Conservation (phyloP, 2,329 filamentous ascomycete species). For the Botryotinia narcissicola region DNA sequence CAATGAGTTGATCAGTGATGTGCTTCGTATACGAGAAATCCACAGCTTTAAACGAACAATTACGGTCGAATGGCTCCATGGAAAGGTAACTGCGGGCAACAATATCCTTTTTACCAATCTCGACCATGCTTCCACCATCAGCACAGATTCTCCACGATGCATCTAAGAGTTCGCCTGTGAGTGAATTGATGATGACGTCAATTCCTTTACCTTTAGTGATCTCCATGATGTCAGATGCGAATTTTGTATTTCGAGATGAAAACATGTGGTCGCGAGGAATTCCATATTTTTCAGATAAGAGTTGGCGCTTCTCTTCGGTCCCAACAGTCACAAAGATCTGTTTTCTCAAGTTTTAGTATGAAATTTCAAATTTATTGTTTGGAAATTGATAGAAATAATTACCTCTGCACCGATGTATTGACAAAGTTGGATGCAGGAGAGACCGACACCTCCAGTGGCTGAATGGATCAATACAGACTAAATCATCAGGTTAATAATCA, state of each 20-base stretch:
- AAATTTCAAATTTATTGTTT: too few species aligned
- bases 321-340: constrained; percentile 41
- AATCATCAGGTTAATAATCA: too few species aligned
- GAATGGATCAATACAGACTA: constrained; percentile 38
- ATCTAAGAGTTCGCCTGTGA: constrained; percentile 33
- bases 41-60: constrained; percentile 26
- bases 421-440: constrained; percentile 37
- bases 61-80: constrained; percentile 28
- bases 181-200: constrained; percentile 39
- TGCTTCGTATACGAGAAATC: constrained; percentile 24
- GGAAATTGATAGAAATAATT: not conserved
- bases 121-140: constrained; percentile 36
- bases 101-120: constrained; percentile 29
- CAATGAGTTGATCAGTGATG: not conserved
- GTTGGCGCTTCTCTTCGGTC: not conserved
- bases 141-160: constrained; percentile 39
- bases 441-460: constrained; percentile 38
- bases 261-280: constrained; percentile 7
- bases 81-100: constrained; percentile 22
- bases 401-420: constrained; percentile 21
- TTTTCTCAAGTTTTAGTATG: not conserved
- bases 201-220: constrained; percentile 1
- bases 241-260: constrained; percentile 2
- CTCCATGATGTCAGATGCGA: not conserved
- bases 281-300: constrained; percentile 3